Percentiles rank a stretch among this genome's conserved stretches.
phyloP scores from a whole-genome alignment of 208 protist species.

The Crithidia sp. region DNA sequence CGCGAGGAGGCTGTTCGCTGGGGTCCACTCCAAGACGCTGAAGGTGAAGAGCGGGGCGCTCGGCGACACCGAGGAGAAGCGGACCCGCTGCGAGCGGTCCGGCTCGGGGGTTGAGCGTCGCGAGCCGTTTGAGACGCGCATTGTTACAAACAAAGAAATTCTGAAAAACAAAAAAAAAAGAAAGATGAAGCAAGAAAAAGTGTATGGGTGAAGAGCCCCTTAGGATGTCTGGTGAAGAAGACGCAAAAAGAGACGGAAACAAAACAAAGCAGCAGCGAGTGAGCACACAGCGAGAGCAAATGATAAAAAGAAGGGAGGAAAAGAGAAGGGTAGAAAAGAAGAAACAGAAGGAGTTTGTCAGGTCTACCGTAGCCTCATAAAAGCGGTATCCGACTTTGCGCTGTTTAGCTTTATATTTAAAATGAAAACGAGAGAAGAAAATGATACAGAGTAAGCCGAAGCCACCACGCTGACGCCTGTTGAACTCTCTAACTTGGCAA shows the following conservation, averaged over 20 bases:
- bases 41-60: conserved; percentile 20
- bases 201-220: too few species aligned
- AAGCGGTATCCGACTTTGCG: too few species aligned
- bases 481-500: background rate
- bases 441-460: background rate
- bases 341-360: too few species aligned
- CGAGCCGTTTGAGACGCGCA: conserved; percentile 2
- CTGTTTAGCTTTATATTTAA: background rate
- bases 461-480: too few species aligned
- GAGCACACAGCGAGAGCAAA: too few species aligned
- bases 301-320: too few species aligned
- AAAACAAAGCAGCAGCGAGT: too few species aligned
- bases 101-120: conserved; percentile 1
- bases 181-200: background rate
- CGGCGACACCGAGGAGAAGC: conserved; percentile 17
- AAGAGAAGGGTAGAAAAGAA: too few species aligned
- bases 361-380: too few species aligned
- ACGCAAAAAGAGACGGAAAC: too few species aligned
- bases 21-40: conserved; percentile 31
- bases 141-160: background rate
- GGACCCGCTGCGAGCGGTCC: conserved; percentile 13
- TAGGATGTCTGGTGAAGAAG: too few species aligned
- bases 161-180: background rate
- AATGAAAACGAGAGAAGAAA: conserved; percentile 13
- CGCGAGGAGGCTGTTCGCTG: background rate